Evolutionary conservation across 1,139 yeast species (phyloP).

Genomic region (Scheffersomyces titani): DNA sequence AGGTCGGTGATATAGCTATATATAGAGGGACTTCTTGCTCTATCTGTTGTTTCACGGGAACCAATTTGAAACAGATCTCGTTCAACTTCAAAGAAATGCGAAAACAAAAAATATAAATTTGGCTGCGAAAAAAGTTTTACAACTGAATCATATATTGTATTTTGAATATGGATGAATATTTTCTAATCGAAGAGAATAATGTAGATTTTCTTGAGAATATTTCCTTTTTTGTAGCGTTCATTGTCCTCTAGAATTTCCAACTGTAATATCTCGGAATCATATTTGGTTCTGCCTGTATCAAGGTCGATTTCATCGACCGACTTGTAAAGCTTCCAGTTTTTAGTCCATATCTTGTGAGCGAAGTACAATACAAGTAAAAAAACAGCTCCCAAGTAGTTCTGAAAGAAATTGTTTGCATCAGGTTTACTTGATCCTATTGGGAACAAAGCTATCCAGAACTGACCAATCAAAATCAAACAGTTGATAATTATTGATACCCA

Average conservation of each 20-base stretch:
- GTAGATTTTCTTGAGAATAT: constrained; percentile 22
- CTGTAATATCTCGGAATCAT: constrained; percentile 26
- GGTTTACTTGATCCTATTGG: constrained; percentile 21
- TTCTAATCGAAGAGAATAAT: constrained; percentile 15
- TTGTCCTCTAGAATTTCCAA: constrained; percentile 23
- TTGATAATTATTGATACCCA: constrained; percentile 21
- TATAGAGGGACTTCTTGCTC: neutral
- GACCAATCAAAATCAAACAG: constrained; percentile 20
- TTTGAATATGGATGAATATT: neutral
- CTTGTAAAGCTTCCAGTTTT: constrained; percentile 22
- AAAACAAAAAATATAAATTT: neutral
- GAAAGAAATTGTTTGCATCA: constrained; percentile 23
- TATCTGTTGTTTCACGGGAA: neutral
- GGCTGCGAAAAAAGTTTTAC: neutral
- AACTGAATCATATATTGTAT: neutral
- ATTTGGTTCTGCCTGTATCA: constrained; percentile 19
- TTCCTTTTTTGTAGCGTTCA: constrained; percentile 21
- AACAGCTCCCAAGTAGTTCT: constrained; percentile 24
- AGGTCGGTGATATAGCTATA: neutral
- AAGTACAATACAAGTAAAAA: constrained; percentile 21
- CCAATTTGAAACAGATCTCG: neutral
- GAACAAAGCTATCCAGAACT: constrained; percentile 28
- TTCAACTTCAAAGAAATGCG: neutral
- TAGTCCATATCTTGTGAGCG: constrained; percentile 24
- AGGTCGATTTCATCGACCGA: constrained; percentile 21